Evolutionary conservation across 2,329 filamentous ascomycete species (phyloP), one percentile per base, ranked within the genome.

Genomic region (Pseudogymnoascus sp.): DNA sequence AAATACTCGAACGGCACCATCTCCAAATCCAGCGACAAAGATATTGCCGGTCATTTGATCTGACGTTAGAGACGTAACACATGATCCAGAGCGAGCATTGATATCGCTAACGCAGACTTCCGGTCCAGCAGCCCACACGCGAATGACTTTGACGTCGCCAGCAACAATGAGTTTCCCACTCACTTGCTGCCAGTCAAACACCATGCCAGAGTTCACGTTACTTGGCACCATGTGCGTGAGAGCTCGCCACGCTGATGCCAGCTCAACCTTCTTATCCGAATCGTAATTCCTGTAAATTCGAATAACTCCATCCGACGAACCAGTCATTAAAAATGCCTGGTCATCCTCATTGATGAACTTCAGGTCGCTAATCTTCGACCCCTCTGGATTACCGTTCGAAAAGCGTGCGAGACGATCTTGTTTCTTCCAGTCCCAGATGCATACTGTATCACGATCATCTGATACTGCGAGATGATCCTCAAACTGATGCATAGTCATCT

Each of bases 111-210:
- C 84, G 75, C 93, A 97, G 37, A 94, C 88, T 78, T 99, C 94
- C 43, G 90, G 89, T 6, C 90, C 91, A 14, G 93, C 93, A 70
- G 95, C 94, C 94, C 94, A 99, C 34, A 97, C 90, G 35, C 92
- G 84, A 67, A 99, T 97, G 34, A 97, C 90, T 62, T 94, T 90
- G 60, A 97, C 91, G 72, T 99, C 94, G 47, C 94, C 94, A 9
- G 94, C 94, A 32, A 97, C 94, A n/a, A 99, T 81, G 6, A 96
- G 87, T 63, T 91, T 90, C 6, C 94, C 94, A 67, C 91, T 90
- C n/a, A 95, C 92, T 75, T 99, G 94, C 73, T 97, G 93, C 94
- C 94, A 99, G 73, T 99, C 93, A 71, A 97, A 95, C 25, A 97
- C 93, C 75, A 99, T 88, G 20, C 94, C 94, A 1, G 92, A 92